Base-by-base conservation (phyloP, 2,329 filamentous ascomycete genomes). In the Penicillium polonicum region DNA sequence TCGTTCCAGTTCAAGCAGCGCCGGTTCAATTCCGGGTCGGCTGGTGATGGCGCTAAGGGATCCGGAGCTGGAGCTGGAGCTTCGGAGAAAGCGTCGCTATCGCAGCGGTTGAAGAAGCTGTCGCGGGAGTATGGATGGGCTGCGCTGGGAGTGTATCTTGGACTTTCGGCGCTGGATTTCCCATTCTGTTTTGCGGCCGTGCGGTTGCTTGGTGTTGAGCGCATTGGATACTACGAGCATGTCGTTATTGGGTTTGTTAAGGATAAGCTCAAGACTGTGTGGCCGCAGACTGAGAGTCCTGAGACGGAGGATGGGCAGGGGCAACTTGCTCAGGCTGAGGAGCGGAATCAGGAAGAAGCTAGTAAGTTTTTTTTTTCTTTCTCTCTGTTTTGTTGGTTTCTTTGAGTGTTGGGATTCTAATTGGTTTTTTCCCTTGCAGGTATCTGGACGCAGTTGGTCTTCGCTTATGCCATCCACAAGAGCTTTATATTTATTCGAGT, bases 401-500 rank as follows among this genome's bases (percentile, higher is more conserved):
- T 31, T 29, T 17, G 17, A 39, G 53, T 43, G 52, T 44, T 23
- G 15, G 39, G 6, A 19, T 38, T 29, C 53, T 56, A 21, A 56
- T 19, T 17, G 19, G 4, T 33, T 41, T 51, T 44, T 39, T 48
- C 27, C 6, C 35, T 38, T 25, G 36, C 63, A 88, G 85, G 84
- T 68, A 79, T 89, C 50, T 88, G 85, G 85, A 97, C 94, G 9
- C 92, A 97, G 72, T 80, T 99, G 31, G 92, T 91, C 17, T 83
- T 99, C 48, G 94, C 94, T 13, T 99, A 99, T 71, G 93, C 93
- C 29, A 91, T 99, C 58, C 94, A 99, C 82, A 99, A 99, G 79
- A 95, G 90, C 67, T 91, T 97, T 75, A 97, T 99, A 69, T 96
- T 99, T 75, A 76, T 97, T 64, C 86, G 94, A n/a, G 91, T 99